Base-by-base conservation (phyloP, 208 protist species). In the Porcisia hertigi region DNA sequence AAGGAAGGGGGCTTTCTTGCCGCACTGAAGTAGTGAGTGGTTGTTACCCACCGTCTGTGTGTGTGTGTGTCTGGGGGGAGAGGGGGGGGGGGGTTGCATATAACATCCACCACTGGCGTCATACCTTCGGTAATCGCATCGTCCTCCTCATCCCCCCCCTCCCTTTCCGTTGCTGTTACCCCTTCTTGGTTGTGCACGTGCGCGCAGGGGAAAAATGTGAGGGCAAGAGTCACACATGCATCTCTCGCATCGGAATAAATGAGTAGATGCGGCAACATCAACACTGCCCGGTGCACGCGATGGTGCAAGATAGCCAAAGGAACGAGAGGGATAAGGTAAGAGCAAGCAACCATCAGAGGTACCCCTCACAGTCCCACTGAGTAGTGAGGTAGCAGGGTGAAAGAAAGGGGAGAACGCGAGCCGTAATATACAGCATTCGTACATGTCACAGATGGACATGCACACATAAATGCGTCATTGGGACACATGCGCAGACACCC, bases 251-350 rank as follows among this genome's bases (percentile, higher is more conserved):
- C 11, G 0, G 20, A 47, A 36, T 66, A 18, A 41, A 23, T 47
- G 20, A 66, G 20, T 47, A 41, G 1, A 23, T 34, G 62, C 39
- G n/a, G 62, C 62, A 47, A 25, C 62, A 47, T 18, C 36, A 14
- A 0, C 39, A 8, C 62, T 14, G 47, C 58, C n/a, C 14, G 62
- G 62, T 36, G 41, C 23, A 45, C 62, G 41, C 62, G 36, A 36
- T 12, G 20, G 62, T 16, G 41, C 39, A 67, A 43, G 39, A 18
- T 9, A 69, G 63, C 16, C 39, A 53, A 47, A 41, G 73, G 63
- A 47, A 76, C 9, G 59, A 73, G 52, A 43, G 39, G 18, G 49
- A 49, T 66, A 63, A 7, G 63, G 57, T 53, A 59, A 58, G 49
- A 30, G 20, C 49, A 62, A 74, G 43, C 55, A 12, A 52, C 25